Evolutionary conservation across 768 basidiomycete species (phyloP), one percentile per base, ranked within the genome.

Genomic region (Hygrophoropsis aurantiaca): DNA sequence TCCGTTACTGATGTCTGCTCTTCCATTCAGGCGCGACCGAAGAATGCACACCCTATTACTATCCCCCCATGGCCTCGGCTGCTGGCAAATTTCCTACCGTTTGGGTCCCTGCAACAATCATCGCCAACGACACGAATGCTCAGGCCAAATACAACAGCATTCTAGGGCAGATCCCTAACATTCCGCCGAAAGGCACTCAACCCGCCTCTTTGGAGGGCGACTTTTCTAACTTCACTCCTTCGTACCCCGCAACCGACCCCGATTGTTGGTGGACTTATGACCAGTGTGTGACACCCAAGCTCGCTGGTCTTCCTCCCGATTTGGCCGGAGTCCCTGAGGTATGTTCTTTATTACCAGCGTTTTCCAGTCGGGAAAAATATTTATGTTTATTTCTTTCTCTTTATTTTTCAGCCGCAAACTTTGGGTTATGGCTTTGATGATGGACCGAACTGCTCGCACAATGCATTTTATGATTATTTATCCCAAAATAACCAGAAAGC

Each of bases 391-490:
- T n/a, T n/a, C n/a, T n/a, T n/a, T n/a, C n/a, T n/a, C n/a, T n/a
- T n/a, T 11, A 19, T 9, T 25, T 8, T 27, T 15, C 18, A 80
- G 79, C 81, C 82, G 25, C 57, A 61, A 9, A 80, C 81, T 2
- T 63, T 82, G 15, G 82, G 80, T 1, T 83, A 78, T 38, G 79
- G 73, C 3, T 84, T 84, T 48, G 82, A 84, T 49, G 82, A 84
- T 49, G 82, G 82, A 1, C 82, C 82, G 2, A 81, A 80, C 54
- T 84, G 82, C 55, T 74, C 78, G 3, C 82, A 84, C 50, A 84
- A 84, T 45, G 71, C 66, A 2, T 84, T 84, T 50, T 84, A 84
- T 37, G 71, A 82, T 49, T 84, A 61, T 50, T 69, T 84, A 24
- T 40, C 55, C 3, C 58, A 66, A 8, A 67, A 83, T 52, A 70